Evolutionary conservation across 2,329 filamentous ascomycete species (phyloP), one percentile per base, ranked within the genome.

Genomic region (Phoma sp.): DNA sequence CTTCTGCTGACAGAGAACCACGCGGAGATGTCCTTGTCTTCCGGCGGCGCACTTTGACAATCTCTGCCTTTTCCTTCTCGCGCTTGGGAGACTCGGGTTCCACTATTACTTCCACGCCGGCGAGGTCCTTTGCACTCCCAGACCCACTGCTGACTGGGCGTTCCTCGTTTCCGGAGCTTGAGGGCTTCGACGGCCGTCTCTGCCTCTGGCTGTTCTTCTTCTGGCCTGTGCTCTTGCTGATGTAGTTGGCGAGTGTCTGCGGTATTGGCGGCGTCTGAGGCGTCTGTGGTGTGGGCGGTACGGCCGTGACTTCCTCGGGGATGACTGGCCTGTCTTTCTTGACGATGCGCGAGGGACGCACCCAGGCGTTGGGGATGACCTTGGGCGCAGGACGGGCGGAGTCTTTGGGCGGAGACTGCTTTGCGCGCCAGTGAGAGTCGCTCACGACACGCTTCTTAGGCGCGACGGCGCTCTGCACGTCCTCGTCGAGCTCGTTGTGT

Each of bases 361-460:
- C 74, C 74, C 74, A 76, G 30, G 68, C 73, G 29, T 69, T 75
- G 32, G 74, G 71, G 9, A 74, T 66, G 23, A 62, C 65, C 59
- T 75, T 74, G 20, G 71, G 71, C 28, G 69, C 61, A 1, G 68
- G 62, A n/a, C 66, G 67, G 33, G 59, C 53, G 10, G 58, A 49
- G 25, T 73, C 69, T 33, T 75, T 75, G 4, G 70, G 68, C 25
- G 71, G 69, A 5, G 72, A 70, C 50, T 68, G 67, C 68, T 86
- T 87, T 76, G 86, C 86, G 53, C 74, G 73, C 90, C 93, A 98
- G 76, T 96, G 91, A 48, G 90, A 89, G 77, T 98, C 93, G 72
- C 93, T 97, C 57, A 97, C 86, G 47, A 98, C 91, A 59, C 93
- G 86, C 81, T 96, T 97, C 77, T 91, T 92, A 14, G 93, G 93